Evolutionary conservation across 108 stramenopile species (phyloP).

Genomic region (Cyclotella atomus): DNA sequence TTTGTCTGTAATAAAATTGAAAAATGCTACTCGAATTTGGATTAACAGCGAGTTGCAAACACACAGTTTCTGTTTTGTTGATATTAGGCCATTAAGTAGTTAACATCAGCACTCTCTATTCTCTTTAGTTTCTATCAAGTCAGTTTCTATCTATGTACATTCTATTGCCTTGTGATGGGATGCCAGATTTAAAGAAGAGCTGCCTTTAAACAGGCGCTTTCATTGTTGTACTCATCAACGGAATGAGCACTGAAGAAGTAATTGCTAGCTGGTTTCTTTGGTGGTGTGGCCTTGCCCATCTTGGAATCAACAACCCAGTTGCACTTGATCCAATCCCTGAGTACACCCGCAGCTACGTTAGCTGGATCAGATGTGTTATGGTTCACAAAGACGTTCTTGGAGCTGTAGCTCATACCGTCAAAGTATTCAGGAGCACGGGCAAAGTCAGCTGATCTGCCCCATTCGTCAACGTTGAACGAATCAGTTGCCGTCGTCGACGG

Average conservation of each 20-base stretch:
- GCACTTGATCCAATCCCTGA: constrained; percentile 47
- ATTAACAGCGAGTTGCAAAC: too few relatives aligned
- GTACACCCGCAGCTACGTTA: constrained; percentile 30
- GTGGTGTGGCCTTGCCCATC: constrained; percentile 32
- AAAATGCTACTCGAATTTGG: too few relatives aligned
- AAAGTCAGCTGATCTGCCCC: constrained; percentile 45
- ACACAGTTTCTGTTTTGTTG: too few relatives aligned
- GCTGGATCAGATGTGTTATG: constrained; percentile 13
- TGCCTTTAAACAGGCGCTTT: constrained; percentile 32
- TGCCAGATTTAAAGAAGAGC: constrained; percentile 32
- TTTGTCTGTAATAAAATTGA: too few relatives aligned
- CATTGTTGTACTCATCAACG: constrained; percentile 45
- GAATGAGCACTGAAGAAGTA: constrained; percentile 25
- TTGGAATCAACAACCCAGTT: constrained; percentile 48
- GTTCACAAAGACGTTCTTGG: constrained; percentile 29
- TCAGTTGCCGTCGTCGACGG: constrained; percentile 6
- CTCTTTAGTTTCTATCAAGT: constrained; percentile 21
- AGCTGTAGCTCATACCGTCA: constrained; percentile 44
- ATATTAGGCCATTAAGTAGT: too few relatives aligned
- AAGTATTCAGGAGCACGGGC: constrained; percentile 23
- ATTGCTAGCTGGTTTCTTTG: constrained; percentile 13
- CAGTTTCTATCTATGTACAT: too few relatives aligned
- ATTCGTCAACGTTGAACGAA: constrained; percentile 33
- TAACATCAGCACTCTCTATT: too few relatives aligned
- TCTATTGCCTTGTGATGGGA: not conserved